These are phyloP conservation scores for Fusarium tricinctum DNA, from an alignment of 2,329 filamentous ascomycete species.

Conservation along the genomic window DNA sequence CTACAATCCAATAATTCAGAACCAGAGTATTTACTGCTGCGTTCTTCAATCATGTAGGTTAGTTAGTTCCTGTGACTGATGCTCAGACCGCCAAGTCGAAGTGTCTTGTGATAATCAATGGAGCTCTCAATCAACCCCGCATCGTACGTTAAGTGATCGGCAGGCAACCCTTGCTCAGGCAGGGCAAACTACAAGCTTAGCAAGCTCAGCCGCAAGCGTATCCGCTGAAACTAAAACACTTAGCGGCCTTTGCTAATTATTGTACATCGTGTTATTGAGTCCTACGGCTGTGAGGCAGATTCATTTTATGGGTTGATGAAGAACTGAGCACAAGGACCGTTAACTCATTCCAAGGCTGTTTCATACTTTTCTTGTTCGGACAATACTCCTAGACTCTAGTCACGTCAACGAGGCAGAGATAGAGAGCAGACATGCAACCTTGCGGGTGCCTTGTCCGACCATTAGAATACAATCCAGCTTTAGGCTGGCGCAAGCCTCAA, in stretches of 20 bases:
- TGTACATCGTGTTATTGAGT: not conserved
- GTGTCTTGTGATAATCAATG: not conserved
- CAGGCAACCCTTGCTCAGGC: not conserved
- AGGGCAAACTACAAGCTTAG: slow-evolving; percentile 12
- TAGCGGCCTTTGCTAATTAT: slow-evolving; percentile 1
- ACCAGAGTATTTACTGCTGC: not conserved
- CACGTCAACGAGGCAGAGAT: not conserved
- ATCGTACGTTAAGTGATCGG: slow-evolving; percentile 1
- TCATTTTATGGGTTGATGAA: not conserved
- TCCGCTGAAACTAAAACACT: slow-evolving; percentile 7
- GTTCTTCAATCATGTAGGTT: not conserved
- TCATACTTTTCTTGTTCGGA: not conserved
- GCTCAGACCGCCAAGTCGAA: not conserved
- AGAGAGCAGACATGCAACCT: no score
- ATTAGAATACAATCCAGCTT: no score
- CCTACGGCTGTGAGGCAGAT: slow-evolving; percentile 1
- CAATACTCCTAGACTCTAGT: not conserved
- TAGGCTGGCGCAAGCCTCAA: no score
- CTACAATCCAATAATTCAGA: no score
- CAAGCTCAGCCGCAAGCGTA: slow-evolving; percentile 29
- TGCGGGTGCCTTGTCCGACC: no score
- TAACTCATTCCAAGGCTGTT: not conserved
- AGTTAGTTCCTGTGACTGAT: not conserved
- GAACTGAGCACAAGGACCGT: not conserved
- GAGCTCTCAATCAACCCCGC: slow-evolving; percentile 6